Evolutionary conservation across 2,329 filamentous ascomycete species (phyloP).

Genomic region (Trichocomaceae sp.): DNA sequence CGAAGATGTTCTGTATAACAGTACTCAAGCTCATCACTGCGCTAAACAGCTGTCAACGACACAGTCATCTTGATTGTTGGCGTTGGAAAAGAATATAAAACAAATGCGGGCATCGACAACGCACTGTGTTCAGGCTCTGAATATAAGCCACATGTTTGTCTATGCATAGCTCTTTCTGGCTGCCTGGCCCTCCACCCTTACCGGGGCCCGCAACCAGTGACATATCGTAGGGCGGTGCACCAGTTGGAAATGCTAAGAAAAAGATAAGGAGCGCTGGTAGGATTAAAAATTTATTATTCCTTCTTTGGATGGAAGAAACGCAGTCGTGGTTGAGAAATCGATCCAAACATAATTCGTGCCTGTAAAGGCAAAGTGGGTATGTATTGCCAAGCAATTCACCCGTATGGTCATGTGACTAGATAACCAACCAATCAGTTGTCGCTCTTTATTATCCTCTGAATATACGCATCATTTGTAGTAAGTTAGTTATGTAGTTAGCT

Average conservation of each 20-base stretch:
- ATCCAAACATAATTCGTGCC: background rate
- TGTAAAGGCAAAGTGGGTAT: background rate
- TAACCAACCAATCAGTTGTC: background rate
- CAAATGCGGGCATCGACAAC: slow-evolving; percentile 30
- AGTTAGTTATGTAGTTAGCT: too few species aligned
- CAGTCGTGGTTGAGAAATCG: background rate
- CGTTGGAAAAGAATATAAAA: slow-evolving; percentile 15
- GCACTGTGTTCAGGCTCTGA: slow-evolving; percentile 78
- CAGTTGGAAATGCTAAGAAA: background rate
- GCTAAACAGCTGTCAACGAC: slow-evolving; percentile 45
- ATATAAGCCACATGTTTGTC: slow-evolving; percentile 84
- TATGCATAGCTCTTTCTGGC: slow-evolving; percentile 48
- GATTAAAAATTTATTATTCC: background rate
- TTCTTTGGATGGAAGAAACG: background rate
- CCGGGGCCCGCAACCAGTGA: slow-evolving; percentile 56
- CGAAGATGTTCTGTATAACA: slow-evolving; percentile 96
- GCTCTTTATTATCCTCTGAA: background rate
- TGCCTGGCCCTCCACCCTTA: slow-evolving; percentile 43
- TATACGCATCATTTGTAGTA: background rate
- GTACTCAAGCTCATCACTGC: slow-evolving; percentile 92
- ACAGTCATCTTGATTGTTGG: slow-evolving; percentile 14
- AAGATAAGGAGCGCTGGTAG: background rate
- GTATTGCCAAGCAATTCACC: background rate
- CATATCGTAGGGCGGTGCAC: slow-evolving; percentile 36
- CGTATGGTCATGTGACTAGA: background rate